phyloP scores from a whole-genome alignment of 2,329 filamentous ascomycete species.

The Talaromyces sp. region DNA sequence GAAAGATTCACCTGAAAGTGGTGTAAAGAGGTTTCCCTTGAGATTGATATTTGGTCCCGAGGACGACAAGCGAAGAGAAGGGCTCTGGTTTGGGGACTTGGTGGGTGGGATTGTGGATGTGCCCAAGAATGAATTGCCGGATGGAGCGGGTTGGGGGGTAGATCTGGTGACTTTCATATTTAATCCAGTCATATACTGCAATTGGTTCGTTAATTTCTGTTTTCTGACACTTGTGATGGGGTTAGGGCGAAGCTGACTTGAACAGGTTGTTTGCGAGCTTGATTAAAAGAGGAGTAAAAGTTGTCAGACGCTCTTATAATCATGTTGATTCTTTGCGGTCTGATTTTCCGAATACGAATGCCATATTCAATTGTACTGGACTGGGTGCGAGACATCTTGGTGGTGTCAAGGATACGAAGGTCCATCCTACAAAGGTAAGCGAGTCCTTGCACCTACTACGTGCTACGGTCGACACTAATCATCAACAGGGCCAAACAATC shows the following conservation, averaged over 20 bases:
- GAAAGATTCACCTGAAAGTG: conserved; percentile 10
- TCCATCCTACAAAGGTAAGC: conserved; percentile 14
- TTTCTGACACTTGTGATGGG: no score
- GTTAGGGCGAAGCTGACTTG: background rate
- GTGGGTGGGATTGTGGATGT: conserved; percentile 15
- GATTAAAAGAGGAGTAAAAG: conserved; percentile 11
- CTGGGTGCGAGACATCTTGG: conserved; percentile 13
- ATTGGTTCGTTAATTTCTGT: background rate
- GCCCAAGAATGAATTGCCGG: conserved; percentile 13
- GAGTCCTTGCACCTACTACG: background rate
- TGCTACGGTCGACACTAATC: background rate
- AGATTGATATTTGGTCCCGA: conserved; percentile 6
- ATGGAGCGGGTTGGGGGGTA: conserved; percentile 14
- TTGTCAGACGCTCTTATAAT: conserved; percentile 8
- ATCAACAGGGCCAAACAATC: conserved; percentile 13
- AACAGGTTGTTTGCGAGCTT: conserved; percentile 14
- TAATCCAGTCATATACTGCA: conserved; percentile 13
- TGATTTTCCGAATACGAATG: conserved; percentile 16
- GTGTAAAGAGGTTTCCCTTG: conserved; percentile 15
- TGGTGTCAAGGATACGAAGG: conserved; percentile 13
- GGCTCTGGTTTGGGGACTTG: conserved; percentile 13
- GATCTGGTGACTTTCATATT: conserved; percentile 15
- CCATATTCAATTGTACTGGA: conserved; percentile 18
- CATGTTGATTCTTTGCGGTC: conserved; percentile 15
- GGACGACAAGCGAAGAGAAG: background rate